phyloP scores from a whole-genome alignment of 2,329 filamentous ascomycete species.

The Monilinia fructigena region DNA sequence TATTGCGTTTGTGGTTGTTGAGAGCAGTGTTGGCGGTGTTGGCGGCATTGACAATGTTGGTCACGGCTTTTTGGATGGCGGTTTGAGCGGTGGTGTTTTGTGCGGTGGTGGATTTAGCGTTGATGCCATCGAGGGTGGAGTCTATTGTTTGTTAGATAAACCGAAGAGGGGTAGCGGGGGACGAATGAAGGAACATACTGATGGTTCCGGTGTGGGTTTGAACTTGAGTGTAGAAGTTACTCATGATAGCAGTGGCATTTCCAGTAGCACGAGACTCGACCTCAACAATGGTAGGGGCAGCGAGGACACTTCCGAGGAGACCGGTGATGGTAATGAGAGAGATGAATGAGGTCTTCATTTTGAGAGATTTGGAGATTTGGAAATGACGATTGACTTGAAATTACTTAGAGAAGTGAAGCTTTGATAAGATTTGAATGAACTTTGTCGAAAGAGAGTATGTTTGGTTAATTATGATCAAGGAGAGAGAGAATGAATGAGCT shows the following conservation, averaged over 20 bases:
- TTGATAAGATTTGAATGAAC: not conserved
- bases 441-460: not conserved
- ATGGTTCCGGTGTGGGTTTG: conserved; percentile 4
- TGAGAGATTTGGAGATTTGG: not conserved
- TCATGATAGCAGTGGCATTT: not conserved
- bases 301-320: not conserved
- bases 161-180: no score
- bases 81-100: not conserved
- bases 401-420: no score
- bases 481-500: no score
- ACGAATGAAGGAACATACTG: not conserved
- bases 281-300: not conserved
- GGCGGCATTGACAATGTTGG: not conserved
- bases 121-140: not conserved
- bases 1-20: not conserved
- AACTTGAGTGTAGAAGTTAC: not conserved
- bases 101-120: not conserved
- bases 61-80: not conserved
- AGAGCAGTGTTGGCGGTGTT: not conserved
- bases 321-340: not conserved
- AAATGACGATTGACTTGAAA: not conserved
- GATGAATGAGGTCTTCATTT: not conserved
- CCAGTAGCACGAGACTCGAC: not conserved
- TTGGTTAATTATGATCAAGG: no score
- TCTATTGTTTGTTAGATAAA: not conserved